These are phyloP conservation scores for Rugosomyces carneus DNA, from an alignment of 1,284 basidiomycete species.

Conservation along the genomic window DNA sequence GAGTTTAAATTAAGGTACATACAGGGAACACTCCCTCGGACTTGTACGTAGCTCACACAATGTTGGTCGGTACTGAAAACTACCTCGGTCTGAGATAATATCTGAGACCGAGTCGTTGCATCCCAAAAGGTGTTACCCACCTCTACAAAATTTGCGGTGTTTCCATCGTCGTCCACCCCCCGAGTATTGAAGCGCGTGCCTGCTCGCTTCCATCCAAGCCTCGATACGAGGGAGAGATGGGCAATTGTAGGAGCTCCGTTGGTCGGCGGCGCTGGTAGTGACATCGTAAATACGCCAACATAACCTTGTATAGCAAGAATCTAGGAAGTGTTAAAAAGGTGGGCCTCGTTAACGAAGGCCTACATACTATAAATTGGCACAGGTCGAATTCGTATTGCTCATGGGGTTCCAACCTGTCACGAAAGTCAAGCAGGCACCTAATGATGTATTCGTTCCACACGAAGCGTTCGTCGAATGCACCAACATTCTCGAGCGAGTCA, in stretches of 20 bases:
- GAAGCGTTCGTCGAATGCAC: slow-evolving; percentile 74
- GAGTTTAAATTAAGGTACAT: slow-evolving; percentile 31
- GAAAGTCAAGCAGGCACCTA: slow-evolving; percentile 74
- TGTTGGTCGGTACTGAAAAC: slow-evolving; percentile 81
- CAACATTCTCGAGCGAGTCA: slow-evolving; percentile 46
- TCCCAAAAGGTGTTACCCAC: slow-evolving; percentile 32
- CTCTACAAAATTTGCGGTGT: slow-evolving; percentile 97
- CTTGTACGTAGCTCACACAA: slow-evolving; percentile 87
- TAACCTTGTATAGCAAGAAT: slow-evolving; percentile 94
- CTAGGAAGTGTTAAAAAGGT: slow-evolving; percentile 32
- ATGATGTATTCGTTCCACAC: slow-evolving; percentile 87
- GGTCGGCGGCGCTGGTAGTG: slow-evolving; percentile 66
- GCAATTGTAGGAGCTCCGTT: slow-evolving; percentile 61
- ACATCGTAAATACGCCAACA: slow-evolving; percentile 68
- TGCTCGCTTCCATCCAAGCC: slow-evolving; percentile 91
- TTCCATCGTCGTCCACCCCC: slow-evolving; percentile 96
- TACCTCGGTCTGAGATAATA: slow-evolving; percentile 71
- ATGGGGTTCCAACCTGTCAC: slow-evolving; percentile 61
- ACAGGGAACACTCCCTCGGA: slow-evolving; percentile 92
- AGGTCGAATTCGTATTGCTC: slow-evolving; percentile 70
- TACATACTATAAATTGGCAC: slow-evolving; percentile 75
- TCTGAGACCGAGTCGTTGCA: slow-evolving; percentile 15
- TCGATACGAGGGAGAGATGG: slow-evolving; percentile 75
- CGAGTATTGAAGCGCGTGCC: slow-evolving; percentile 97
- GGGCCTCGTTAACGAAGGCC: background rate